Evolutionary conservation across 495 filamentous ascomycete species (phyloP), one percentile per base, ranked within the genome.

Genomic region (Massariosphaeria phaeospora): DNA sequence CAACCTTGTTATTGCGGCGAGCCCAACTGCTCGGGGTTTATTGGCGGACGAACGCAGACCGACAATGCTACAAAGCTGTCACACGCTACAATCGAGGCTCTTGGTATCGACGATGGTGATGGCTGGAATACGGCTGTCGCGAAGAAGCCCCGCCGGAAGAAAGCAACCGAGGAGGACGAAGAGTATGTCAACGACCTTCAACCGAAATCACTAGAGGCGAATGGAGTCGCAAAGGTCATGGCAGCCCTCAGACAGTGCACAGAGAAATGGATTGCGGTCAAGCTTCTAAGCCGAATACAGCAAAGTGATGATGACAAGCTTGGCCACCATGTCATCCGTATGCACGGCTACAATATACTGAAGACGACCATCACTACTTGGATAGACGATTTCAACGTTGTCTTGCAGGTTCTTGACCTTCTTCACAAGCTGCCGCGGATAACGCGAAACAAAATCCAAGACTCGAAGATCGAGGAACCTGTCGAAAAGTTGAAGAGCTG

Each of bases 261-360:
- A 71, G 93, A 99, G 77, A 96, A 96, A 64, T 99, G 94, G 94
- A 96, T 99, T 68, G 87, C 88, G 10, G 89, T 95, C 73, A 97
- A 96, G 73, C 75, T 99, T 48, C 82, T 99, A 13, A 78, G 80
- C 31, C 89, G 93, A 35, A 87, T 99, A 48, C 89, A 96, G 67
- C 81, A 79, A n/a, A 86, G 85, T 68, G 83, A 93, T 42, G 90
- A 96, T 55, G 91, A 96, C 63, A 79, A 83, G 47, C 88, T 96
- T 34, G 81, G 84, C 42, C 88, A 94, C 70, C 83, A 87, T 13
- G 89, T 97, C 27, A 84, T 96, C 50, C 85, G 88, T 66, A 91
- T 97, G 86, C 93, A 96, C 73, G 94, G 91, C 40, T 97, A 99
- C 67, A 85, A 89, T 58, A 95, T 96, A 57, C 76, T 99, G 21